Evolutionary conservation across 2,329 filamentous ascomycete species (phyloP), one percentile per base, ranked within the genome.

Genomic region (Aspergillus hortae): DNA sequence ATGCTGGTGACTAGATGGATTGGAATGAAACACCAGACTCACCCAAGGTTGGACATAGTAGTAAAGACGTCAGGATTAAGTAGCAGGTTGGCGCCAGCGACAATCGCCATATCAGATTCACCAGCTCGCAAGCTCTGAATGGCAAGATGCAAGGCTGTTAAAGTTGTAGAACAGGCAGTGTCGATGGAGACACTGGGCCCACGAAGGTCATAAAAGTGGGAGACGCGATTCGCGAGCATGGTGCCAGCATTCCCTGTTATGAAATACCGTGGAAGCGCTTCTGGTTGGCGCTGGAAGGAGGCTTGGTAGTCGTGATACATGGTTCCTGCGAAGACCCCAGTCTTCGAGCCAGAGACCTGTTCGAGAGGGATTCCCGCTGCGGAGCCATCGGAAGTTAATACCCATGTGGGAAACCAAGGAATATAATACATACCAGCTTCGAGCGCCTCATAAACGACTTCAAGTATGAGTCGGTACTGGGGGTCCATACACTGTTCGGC

Each of bases 181-280:
- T 68, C 61, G 1, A 68, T 21, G 11, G 58, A 63, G 9, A 66
- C 40, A 38, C 56, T 61, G 1, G 65, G 56, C 1, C 64, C 67
- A 5, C 48, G 46, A 6, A 68, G 47, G 49, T 69, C 62, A 44
- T 57, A 69, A 21, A 61, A 60, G 27, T 60, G 62, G 2, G 66
- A 69, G 4, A 70, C 38, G 0, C 67, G 60, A 46, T 70, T 70
- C 2, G 66, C 51, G 12, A 61, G 17, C 21, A 66, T 47, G 11
- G 56, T 47, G 6, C 12, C n/a, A 4, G 25, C 33, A 21, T 30
- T 32, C 10, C 11, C 56, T 49, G 35, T 52, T 46, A 5, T 61
- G 61, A 3, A 60, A 61, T 6, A 53, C 33, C 41, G 51, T 4
- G 62, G 56, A 3, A 54, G n/a, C 0, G 25, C 50, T 4, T 67